These are phyloP conservation scores for Phaeotremella fagi DNA, from an alignment of 768 basidiomycete species.

Conservation along the genomic window DNA sequence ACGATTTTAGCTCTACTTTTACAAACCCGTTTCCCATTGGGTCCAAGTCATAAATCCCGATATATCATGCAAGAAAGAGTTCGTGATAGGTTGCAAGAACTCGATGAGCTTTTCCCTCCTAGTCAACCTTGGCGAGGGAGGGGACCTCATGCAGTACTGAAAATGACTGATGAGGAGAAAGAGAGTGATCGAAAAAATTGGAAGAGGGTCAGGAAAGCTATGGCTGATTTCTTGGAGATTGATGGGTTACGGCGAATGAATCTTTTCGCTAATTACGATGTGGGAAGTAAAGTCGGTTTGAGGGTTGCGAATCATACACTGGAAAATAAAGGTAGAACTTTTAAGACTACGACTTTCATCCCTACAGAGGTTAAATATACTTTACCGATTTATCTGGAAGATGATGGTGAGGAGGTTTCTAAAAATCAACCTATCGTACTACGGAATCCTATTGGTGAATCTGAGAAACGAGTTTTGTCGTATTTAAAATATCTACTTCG, in stretches of 20 bases:
- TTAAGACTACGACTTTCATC: conserved; percentile 51
- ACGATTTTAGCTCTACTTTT: conserved; percentile 49
- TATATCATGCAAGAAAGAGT: conserved; percentile 46
- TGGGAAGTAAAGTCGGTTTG: conserved; percentile 28
- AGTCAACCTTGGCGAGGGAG: conserved; percentile 14
- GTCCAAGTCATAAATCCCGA: conserved; percentile 46
- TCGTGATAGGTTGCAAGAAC: conserved; percentile 42
- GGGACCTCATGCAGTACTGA: not conserved
- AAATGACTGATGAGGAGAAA: conserved; percentile 9
- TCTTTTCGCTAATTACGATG: conserved; percentile 37
- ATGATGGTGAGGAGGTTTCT: not conserved
- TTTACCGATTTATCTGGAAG: conserved; percentile 36
- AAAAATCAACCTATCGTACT: conserved; percentile 12
- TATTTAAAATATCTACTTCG: conserved; percentile 46
- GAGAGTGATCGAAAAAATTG: conserved; percentile 31
- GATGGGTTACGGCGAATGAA: conserved; percentile 46
- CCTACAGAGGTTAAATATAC: conserved; percentile 45
- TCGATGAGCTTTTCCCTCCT: conserved; percentile 39
- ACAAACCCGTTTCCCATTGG: conserved; percentile 50
- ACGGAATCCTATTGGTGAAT: conserved; percentile 22
- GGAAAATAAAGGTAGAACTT: conserved; percentile 9
- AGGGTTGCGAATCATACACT: conserved; percentile 1
- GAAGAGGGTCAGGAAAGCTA: conserved; percentile 31
- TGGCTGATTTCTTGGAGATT: conserved; percentile 48
- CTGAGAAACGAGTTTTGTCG: conserved; percentile 29